Evolutionary conservation across 176 grass and related monocot genomes (phyloP), one percentile per base, ranked within the genome.

Genomic region (Lolium rigidum): DNA sequence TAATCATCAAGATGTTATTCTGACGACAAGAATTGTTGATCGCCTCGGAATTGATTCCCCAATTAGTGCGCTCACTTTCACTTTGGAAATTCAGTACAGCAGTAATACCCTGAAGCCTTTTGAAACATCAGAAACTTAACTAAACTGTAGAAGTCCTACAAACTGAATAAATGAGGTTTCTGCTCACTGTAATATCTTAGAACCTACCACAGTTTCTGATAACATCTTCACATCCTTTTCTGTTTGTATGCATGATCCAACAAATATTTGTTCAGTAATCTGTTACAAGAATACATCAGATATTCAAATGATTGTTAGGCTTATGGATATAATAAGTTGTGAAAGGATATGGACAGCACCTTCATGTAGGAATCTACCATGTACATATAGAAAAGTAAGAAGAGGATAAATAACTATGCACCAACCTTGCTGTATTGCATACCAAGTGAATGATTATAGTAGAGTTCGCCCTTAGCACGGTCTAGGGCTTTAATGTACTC

Each of bases 401-500:
- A 35, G 49, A 69, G 39, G 24, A 28, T 21, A 51, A 11, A 66
- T 4, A 39, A 50, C 18, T 73, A 61, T 41, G 9, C 11, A 8
- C 61, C 20, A 70, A 98, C 96, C 96, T 94, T 98, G 79, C 90
- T 95, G 51, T 92, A 98, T 76, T 98, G 96, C 91, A 98, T 98
- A 70, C 96, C 96, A 80, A 81, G 91, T 62, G 96, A 94, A 86
- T 98, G 96, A 79, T 98, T 98, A 70, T 98, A 98, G 80, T 94
- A 95, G n/a, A 98, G 71, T 89, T 98, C 96, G 13, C 90, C 93
- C 83, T 98, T 98, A 83, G 88, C 93, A 89, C 91, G 91, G 60
- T 98, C 93, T 56, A 98, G 78, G 76, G 96, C 93, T 92, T 94
- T 98, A 41, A 98, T 94, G 86, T 98, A 98, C 84, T 98, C 96